Percentiles rank a stretch among this genome's conserved stretches.
phyloP scores from a whole-genome alignment of 1,284 basidiomycete species.

The Malassezia pachydermatis region DNA sequence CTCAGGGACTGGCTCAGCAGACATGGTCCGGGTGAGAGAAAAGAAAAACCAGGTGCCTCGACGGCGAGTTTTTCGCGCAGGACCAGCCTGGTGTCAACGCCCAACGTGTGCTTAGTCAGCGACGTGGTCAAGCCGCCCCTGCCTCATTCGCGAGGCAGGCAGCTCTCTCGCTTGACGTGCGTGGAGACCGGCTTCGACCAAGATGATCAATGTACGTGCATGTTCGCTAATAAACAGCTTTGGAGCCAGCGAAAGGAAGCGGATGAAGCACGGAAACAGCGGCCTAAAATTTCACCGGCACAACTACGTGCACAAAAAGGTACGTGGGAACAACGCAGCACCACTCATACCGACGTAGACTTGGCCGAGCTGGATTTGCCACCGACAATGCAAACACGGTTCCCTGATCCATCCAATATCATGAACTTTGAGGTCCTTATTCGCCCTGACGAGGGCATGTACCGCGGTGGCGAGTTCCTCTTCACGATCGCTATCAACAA shows the following conservation, averaged over 20 bases:
- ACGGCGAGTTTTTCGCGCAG: too few relatives aligned
- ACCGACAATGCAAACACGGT: constrained; percentile 86
- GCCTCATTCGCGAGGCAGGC: too few relatives aligned
- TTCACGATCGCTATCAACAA: constrained; percentile 93
- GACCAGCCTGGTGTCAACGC: too few relatives aligned
- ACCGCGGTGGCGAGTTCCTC: constrained; percentile 81
- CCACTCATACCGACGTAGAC: constrained; percentile 54
- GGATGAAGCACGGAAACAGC: constrained; percentile 35
- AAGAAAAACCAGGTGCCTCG: too few relatives aligned
- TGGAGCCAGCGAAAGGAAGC: constrained; percentile 47
- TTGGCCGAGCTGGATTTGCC: constrained; percentile 93
- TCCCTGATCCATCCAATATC: constrained; percentile 80
- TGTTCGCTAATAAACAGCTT: constrained; percentile 21
- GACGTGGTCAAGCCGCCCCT: background rate
- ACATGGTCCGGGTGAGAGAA: constrained; percentile 6
- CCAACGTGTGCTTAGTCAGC: constrained; percentile 15
- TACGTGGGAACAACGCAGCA: too few relatives aligned
- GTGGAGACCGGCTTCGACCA: too few relatives aligned
- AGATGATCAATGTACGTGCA: constrained; percentile 22
- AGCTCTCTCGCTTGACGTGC: too few relatives aligned
- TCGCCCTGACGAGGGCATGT: constrained; percentile 97
- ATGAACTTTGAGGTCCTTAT: constrained; percentile 93
- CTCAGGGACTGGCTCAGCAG: background rate
- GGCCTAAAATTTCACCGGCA: constrained; percentile 78
- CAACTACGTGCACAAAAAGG: constrained; percentile 98